Evolutionary conservation across 352 stramenopile species (phyloP).

Genomic region (Elongisporangium prolatum): DNA sequence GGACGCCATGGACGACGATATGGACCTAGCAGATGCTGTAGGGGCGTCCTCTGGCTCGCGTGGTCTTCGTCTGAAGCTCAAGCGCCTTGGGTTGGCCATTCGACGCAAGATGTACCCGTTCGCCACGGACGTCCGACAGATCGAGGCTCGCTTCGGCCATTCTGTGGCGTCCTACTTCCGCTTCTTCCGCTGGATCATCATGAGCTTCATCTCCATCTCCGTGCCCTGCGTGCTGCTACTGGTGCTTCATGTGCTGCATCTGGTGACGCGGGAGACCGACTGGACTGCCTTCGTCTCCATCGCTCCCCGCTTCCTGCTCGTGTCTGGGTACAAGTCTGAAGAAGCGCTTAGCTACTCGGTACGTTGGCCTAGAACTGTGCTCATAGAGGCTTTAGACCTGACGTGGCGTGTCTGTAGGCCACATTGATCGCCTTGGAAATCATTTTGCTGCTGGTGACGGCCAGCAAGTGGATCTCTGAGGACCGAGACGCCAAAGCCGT

Average conservation of each 20-base stretch:
- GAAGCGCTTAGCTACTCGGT: conserved; percentile 61
- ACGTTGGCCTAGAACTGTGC: not conserved
- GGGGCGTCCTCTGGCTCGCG: conserved; percentile 2
- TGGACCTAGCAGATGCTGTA: conserved; percentile 30
- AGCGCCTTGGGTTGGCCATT: conserved; percentile 27
- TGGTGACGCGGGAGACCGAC: conserved; percentile 18
- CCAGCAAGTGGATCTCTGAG: conserved; percentile 71
- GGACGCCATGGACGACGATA: conserved; percentile 44
- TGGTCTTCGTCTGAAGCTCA: conserved; percentile 25
- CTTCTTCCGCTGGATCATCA: conserved; percentile 78
- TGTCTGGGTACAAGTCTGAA: conserved; percentile 47
- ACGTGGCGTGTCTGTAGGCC: conserved; percentile 15
- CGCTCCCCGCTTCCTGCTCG: conserved; percentile 44
- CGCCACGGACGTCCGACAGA: conserved; percentile 56
- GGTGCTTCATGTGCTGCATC: conserved; percentile 40
- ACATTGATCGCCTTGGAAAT: conserved; percentile 42
- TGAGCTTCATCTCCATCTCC: conserved; percentile 57
- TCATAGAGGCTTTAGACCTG: not conserved
- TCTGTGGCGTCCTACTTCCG: conserved; percentile 79
- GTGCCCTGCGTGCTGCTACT: conserved; percentile 47
- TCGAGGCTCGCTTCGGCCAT: conserved; percentile 76
- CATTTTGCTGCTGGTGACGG: conserved; percentile 49
- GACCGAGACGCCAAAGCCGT: conserved; percentile 57
- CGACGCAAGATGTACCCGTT: conserved; percentile 40
- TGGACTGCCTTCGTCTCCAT: conserved; percentile 44